These are phyloP conservation scores for Aspergillus sojae DNA, from an alignment of 2,329 filamentous ascomycete genomes.

Conservation along the genomic window DNA sequence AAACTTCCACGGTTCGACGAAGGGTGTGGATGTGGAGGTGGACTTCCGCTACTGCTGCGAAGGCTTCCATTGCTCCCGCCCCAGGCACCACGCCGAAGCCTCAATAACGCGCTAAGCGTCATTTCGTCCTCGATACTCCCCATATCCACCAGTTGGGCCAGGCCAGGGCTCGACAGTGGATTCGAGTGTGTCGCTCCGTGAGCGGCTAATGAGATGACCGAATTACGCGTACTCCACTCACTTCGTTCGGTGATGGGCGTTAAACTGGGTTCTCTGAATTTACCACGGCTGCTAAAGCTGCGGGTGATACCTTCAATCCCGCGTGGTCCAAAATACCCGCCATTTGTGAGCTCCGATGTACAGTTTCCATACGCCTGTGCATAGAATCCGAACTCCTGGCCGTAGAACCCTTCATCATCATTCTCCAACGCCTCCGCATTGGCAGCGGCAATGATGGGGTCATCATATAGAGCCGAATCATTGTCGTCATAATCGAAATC, in stretches of 20 bases:
- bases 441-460: slow-evolving; percentile 89
- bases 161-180: slow-evolving; percentile 67
- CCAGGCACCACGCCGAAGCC: slow-evolving; percentile 74
- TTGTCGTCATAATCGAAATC: slow-evolving; percentile 61
- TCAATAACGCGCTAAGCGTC: slow-evolving; percentile 71
- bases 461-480: slow-evolving; percentile 74
- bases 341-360: slow-evolving; percentile 67
- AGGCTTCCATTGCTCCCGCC: slow-evolving; percentile 78
- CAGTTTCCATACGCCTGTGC: slow-evolving; percentile 58
- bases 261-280: slow-evolving; percentile 83
- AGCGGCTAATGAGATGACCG: slow-evolving; percentile 72
- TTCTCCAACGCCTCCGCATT: slow-evolving; percentile 92
- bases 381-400: slow-evolving; percentile 96
- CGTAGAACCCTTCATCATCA: slow-evolving; percentile 92
- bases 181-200: slow-evolving; percentile 53
- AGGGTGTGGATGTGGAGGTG: slow-evolving; percentile 41
- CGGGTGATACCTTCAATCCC: slow-evolving; percentile 65
- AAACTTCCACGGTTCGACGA: slow-evolving; percentile 40
- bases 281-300: slow-evolving; percentile 71
- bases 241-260: slow-evolving; percentile 96
- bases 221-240: slow-evolving; percentile 94
- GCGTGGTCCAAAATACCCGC: slow-evolving; percentile 84
- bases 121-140: slow-evolving; percentile 68
- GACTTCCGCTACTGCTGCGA: slow-evolving; percentile 52
- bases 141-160: slow-evolving; percentile 73